Evolutionary conservation across 495 filamentous ascomycete genomes (phyloP), one percentile per base, ranked within the genome.

Genomic region (Penicillium cinerascens): DNA sequence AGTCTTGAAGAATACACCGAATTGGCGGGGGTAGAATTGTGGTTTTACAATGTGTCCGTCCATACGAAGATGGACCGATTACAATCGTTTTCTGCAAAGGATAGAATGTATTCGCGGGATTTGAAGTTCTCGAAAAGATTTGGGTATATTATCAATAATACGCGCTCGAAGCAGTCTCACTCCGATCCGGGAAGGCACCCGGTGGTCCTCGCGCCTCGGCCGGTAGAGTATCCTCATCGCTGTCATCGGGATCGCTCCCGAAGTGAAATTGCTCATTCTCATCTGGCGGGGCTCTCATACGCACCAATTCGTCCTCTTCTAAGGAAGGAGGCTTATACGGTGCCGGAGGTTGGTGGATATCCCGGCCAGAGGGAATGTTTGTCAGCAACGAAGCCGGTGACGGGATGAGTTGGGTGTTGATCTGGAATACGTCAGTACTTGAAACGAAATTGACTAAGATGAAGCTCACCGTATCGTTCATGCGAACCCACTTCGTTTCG

Each of bases 401-500:
- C 0, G 91, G 89, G 27, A 97, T 79, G 6, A 76, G 22, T 60
- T 97, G 92, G 1, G 88, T 87, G 47, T 89, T 87, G 38, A 95
- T 86, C 89, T 92, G 48, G 8, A 11, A 11, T 1, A 27, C n/a
- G 47, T 53, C 35, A 60, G 40, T 47, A 55, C 29, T 17, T 6
- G 5, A 18, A 21, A 18, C 0, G 22, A 1, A 13, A 41, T 17
- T 17, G 16, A 37, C 7, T 13, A 16, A 35, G 33, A 4, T 13
- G 20, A 2, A 15, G 79, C 86, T 72, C 65, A 96, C 89, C 13
- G 88, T 95, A 71, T 96, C 90, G 67, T 98, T 98, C 72, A 88
- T 82, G 70, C 90, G 90, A 26, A 78, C 80, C 93, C 93, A 98
- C 66, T 95, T 96, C 42, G 75, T 77, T 64, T 95, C 86, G 47